Base-by-base conservation (phyloP, 352 stramenopile genomes). In the Globisporangium polare region DNA sequence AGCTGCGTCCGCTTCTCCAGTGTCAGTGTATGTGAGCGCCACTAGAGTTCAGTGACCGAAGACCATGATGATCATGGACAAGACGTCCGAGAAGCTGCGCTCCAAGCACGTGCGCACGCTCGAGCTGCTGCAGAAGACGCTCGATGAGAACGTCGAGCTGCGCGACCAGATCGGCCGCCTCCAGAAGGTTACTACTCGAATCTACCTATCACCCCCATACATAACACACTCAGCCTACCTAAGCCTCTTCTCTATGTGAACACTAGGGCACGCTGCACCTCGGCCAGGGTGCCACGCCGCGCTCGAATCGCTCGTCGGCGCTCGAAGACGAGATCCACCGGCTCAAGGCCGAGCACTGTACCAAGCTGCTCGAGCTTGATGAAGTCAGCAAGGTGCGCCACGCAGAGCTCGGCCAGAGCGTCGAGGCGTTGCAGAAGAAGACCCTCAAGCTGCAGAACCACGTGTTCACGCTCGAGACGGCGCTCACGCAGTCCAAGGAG, bases 61-160 rank as follows among this genome's bases (percentile, higher is more conserved):
- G n/a, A 22, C 8, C 8, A 79, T 77, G 69, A 77, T 89, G 77
- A 60, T 77, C 49, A 66, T 87, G 52, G 79, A 89, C 57, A 85
- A 75, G 31, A 83, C 80, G 3, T 76, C 80, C 26, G 83, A 92
- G 68, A 74, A 81, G 57, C 67, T 92, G 45, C 78, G 83, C 33
- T 89, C 83, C 62, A 92, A 92, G 72, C 83, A 92, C 61, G 83
- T 92, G 22, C 80, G 83, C 17, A 92, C 83, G 29, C 77, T 92
- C 1, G 83, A 92, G 65, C 64, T 92, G 33, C 74, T 92, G 20
- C 83, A 92, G 59, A 89, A 89, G 67, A 92, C 83, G 26, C 64
- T 92, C 2, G 83, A 92, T 47, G 83, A 90, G 60, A 92, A 92
- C 61, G 80, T 77, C 35, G 80, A 87, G 54, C 69, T 92, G 45